Base-by-base conservation (phyloP, 352 stramenopile species). In the Salisapilia sapeloensis region DNA sequence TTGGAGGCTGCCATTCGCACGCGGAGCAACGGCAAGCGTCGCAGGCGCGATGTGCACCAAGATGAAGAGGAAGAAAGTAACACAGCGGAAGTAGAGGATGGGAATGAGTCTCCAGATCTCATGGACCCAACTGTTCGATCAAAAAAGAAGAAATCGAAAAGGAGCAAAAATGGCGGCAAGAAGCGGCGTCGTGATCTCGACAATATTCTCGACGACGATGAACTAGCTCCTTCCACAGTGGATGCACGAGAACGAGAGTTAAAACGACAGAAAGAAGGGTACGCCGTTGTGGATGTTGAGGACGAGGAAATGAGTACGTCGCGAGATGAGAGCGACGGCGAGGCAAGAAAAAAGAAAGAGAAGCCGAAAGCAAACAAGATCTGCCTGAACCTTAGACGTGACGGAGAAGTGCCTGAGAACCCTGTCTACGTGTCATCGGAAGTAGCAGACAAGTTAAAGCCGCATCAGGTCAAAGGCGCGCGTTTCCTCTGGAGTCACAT, bases 401-500 rank as follows among this genome's bases (percentile, higher is more conserved):
- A 84, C 13, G 65, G 66, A 0, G 33, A 33, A 0, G 29, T 43
- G 0, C 67, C 71, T 1, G 49, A 76, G 4, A 60, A 61, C 10
- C 67, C 70, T 0, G 48, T 89, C 25, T 80, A 76, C 30, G 56
- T 81, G 30, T 65, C 85, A 35, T 43, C 55, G 17, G 64, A 62
- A 17, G 47, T 92, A 12, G 65, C 74, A 12, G 35, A 38, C 5
- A 65, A 65, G 19, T 58, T 92, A 12, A 92, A 92, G 44, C 52
- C 61, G 27, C 77, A 92, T 27, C 77, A 92, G 48, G 29, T 87
- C 35, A 49, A 56, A 3, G 77, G 77, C 21, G 57, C 76, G 6
- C 55, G 56, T 24, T 92, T 92, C 37, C 40, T 92, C 20, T 92
- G 77, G 77, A 66, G 64, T 34, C 77, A 92, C 37, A 62, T 92